Evolutionary conservation across 495 filamentous ascomycete species (phyloP), one percentile per base, ranked within the genome.

Genomic region (Talaromyces liani): DNA sequence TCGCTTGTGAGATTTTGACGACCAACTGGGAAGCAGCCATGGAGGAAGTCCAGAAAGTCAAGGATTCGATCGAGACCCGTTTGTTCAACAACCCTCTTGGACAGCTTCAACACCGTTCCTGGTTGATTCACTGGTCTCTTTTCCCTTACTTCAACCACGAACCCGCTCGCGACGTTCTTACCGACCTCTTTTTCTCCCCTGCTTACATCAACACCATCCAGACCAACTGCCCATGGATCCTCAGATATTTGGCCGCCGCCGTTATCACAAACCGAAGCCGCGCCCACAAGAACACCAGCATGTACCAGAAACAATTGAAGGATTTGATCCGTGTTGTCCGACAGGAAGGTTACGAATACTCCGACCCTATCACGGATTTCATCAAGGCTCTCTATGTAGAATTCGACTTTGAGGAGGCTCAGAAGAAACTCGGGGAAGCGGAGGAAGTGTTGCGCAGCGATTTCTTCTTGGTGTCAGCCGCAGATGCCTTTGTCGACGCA

Each of bases 141-240:
- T 98, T 98, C 85, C 94, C 95, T 62, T 93, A 97, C 82, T 98
- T 98, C 86, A 97, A 97, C 84, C 87, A 93, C 78, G 93, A 96
- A 71, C 84, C 90, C 67, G 91, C 93, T 61, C 89, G 92, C 66
- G 94, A 98, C 66, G 84, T 82, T 66, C 84, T 98, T 68, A 90
- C 92, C 76, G 94, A 98, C 67, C 86, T 97, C 66, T 93, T 97
- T 84, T 98, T 98, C 85, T 94, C 88, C 68, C 88, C 92, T 60
- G 81, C 88, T 67, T 98, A 91, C 82, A 98, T 98, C 83, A 98
- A 98, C 84, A 96, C 93, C 68, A 98, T 98, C 73, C 94, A 98
- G 80, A 96, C 95, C 64, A 88, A 86, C 76, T 96, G 93, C 80
- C 92, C 94, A 4, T 98, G 95, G 95, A 89, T 98, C 63, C 82